These are phyloP conservation scores for Phytopythium montanum DNA, from an alignment of 352 stramenopile genomes.

Conservation along the genomic window DNA sequence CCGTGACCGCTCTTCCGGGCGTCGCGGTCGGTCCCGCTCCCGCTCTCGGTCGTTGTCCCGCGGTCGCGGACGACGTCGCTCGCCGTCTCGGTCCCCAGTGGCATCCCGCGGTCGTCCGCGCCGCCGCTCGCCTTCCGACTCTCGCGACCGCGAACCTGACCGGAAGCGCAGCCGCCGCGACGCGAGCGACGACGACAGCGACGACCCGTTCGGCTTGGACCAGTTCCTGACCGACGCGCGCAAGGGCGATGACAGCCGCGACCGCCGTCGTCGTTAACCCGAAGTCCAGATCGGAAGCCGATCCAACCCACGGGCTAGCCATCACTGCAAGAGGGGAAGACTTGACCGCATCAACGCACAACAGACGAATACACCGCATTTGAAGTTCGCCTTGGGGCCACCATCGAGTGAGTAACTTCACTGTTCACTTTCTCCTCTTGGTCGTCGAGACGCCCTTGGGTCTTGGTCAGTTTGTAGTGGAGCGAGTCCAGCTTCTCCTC, in stretches of 20 bases:
- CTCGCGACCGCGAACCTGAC: conserved; percentile 25
- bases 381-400: background rate
- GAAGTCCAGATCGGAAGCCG: background rate
- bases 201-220: conserved; percentile 84
- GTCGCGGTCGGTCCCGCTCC: conserved; percentile 16
- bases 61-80: conserved; percentile 20
- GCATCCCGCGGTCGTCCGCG: conserved; percentile 17
- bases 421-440: too few species aligned
- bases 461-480: background rate
- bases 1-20: conserved; percentile 15
- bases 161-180: conserved; percentile 48
- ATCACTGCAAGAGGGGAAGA: background rate
- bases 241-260: conserved; percentile 26
- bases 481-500: background rate
- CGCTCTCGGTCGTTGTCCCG: conserved; percentile 27
- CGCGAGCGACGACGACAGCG: conserved; percentile 39
- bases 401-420: too few species aligned
- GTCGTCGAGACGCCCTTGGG: background rate
- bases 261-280: conserved; percentile 25
- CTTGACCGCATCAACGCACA: background rate
- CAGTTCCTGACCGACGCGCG: conserved; percentile 80
- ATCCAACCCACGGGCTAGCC: background rate
- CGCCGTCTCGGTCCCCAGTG: conserved; percentile 24
- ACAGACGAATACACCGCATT: conserved; percentile 2
- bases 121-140: conserved; percentile 30